phyloP scores from a whole-genome alignment of 257 asterid species.

The Galeopsis tetrahit region DNA sequence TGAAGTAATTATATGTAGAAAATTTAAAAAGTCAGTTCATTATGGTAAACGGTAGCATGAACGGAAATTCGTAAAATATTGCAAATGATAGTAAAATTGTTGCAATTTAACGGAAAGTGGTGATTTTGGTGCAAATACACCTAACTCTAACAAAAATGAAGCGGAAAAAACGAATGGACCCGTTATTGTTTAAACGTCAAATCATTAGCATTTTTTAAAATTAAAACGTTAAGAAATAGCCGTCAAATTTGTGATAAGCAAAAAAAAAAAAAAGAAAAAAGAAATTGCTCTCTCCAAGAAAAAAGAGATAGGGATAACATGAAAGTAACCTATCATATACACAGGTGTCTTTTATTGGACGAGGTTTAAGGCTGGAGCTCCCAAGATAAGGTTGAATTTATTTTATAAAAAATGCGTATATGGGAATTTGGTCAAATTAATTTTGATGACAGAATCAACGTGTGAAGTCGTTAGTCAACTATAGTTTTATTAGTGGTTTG shows the following conservation, averaged over 20 bases:
- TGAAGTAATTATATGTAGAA: neutral
- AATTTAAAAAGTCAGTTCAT: neutral
- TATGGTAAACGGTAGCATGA: neutral
- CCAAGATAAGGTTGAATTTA: neutral
- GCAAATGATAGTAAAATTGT: neutral
- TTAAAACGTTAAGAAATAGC: neutral
- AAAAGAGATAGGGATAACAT: neutral
- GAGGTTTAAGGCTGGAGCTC: neutral
- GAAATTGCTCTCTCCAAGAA: neutral
- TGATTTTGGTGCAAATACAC: neutral
- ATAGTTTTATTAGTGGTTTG: neutral
- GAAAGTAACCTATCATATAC: neutral
- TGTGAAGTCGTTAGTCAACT: neutral
- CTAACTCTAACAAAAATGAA: slow-evolving; percentile 12
- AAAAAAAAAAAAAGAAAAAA: neutral
- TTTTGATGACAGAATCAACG: neutral
- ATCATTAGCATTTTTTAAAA: neutral
- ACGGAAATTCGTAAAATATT: neutral
- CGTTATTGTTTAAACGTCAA: slow-evolving; percentile 17
- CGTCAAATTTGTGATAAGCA: slow-evolving; percentile 2
- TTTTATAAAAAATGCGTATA: neutral
- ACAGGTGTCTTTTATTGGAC: neutral
- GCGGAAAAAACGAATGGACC: slow-evolving; percentile 15
- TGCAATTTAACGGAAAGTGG: neutral
- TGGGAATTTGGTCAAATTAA: neutral